Conservation (phyloP, 164 flowering plant genomes). For the Umbilicus rupestris region DNA sequence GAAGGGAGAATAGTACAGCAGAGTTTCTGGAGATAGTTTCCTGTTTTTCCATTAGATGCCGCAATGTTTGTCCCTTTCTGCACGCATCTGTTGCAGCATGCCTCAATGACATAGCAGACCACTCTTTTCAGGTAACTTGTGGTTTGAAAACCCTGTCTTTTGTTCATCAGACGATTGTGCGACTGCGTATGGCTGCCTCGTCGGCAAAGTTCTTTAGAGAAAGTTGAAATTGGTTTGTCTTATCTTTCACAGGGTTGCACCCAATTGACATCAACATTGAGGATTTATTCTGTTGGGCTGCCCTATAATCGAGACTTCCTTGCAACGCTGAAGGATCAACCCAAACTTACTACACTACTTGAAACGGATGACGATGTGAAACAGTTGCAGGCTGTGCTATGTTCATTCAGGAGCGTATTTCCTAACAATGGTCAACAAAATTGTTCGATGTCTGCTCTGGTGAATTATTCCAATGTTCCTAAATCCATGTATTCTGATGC, state of each 20-base stretch:
- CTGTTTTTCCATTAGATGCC: constrained; percentile 52
- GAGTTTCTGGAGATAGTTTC: constrained; percentile 52
- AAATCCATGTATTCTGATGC: constrained; percentile 1
- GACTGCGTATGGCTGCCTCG: too few species aligned
- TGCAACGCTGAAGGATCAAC: background rate
- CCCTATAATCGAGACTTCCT: background rate
- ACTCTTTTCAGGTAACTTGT: constrained; percentile 33
- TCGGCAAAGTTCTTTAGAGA: background rate
- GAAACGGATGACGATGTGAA: background rate
- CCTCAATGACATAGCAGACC: constrained; percentile 24
- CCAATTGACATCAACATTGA: background rate
- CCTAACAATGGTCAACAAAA: background rate
- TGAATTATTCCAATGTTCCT: background rate
- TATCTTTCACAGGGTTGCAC: background rate
- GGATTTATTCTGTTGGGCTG: background rate
- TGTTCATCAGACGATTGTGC: background rate
- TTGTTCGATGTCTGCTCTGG: background rate
- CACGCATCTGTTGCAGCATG: constrained; percentile 26
- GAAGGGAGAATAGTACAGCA: constrained; percentile 15
- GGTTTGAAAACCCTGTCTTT: background rate
- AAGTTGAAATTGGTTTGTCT: background rate
- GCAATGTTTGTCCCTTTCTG: constrained; percentile 17
- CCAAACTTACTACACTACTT: background rate
- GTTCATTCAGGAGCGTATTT: background rate
- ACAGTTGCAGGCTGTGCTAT: background rate